Base-by-base conservation (phyloP, 495 filamentous ascomycete genomes). In the Jackrogersella minutella region DNA sequence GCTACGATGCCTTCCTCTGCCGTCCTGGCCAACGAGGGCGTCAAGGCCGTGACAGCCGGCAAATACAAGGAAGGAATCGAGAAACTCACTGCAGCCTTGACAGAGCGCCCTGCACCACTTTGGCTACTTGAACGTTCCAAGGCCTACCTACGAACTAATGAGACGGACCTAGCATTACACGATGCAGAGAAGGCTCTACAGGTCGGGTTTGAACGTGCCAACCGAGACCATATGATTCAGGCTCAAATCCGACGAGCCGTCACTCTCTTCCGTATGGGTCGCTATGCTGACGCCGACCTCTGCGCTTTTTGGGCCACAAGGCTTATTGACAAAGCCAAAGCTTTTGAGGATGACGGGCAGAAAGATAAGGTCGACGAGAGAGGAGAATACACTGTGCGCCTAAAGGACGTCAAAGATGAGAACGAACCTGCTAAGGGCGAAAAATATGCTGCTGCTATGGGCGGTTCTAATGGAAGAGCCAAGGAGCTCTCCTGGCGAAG, bases 111-210 rank as follows among this genome's bases (percentile, higher is more conserved):
- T 30, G 90, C 93, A 6, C 90, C 92, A 4, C 75, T 86, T 59
- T 98, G 96, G 85, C 90, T 95, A 64, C 86, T 97, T 62, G 89
- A 95, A 73, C 92, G 96, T 22, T 91, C 92, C 1, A 93, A 88
- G 9, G 93, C 93, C 24, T 89, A 92, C 71, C 85, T 91, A 7
- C 90, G 93, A 55, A 73, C 78, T 11, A 77, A 82, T 36, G 67
- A 71, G 49, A 72, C 74, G 39, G 76, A 80, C 2, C 77, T 86
- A 0, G 90, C 95, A 0, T 86, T 98, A 8, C 77, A 75, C 14
- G 95, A 98, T 79, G 91, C 93, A 30, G 93, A 97, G 67, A 78
- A 86, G 21, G 95, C 91, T 0, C 83, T 96, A 9, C 70, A 84
- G 1, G 79, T 88, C 5, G 92, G 93, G 3, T 77, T 78, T 16